A percentile compares a stretch with the other conserved stretches of the same genome.
These are phyloP conservation scores for Iberis pinnata DNA, from an alignment of 345 rosid genomes.

Conservation along the genomic window DNA sequence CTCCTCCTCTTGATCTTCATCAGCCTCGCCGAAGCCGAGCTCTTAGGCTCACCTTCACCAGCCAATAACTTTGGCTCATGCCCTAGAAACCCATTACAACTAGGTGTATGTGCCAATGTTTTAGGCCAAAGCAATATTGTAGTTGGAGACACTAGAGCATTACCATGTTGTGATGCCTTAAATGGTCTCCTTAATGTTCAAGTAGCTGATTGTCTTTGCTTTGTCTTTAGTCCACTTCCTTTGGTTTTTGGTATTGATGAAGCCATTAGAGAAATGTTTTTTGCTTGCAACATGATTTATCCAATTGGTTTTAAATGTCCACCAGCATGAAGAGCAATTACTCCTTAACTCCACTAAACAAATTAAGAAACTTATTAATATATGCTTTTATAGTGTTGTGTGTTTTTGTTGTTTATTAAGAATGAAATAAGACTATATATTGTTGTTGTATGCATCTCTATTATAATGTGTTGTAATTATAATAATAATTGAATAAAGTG, in stretches of 20 bases:
- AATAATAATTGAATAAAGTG: neutral
- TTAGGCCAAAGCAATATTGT: constrained; percentile 5
- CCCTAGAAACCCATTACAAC: constrained; percentile 19
- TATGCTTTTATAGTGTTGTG: neutral
- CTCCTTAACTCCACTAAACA: constrained; percentile 1
- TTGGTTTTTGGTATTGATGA: constrained; percentile 10
- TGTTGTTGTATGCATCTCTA: neutral
- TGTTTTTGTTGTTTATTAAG: constrained; percentile 11
- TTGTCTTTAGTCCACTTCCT: constrained; percentile 18
- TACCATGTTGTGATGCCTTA: constrained; percentile 10
- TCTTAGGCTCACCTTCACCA: constrained; percentile 1
- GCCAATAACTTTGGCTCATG: constrained; percentile 22
- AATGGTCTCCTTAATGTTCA: constrained; percentile 14
- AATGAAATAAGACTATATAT: constrained; percentile 7
- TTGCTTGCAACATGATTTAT: constrained; percentile 21
- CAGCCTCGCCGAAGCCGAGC: constrained; percentile 5
- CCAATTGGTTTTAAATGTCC: constrained; percentile 32
- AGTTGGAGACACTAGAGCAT: constrained; percentile 25
- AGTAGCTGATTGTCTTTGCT: constrained; percentile 29
- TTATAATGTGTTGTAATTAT: neutral
- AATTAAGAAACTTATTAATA: neutral
- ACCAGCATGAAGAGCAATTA: neutral
- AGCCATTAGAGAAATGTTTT: constrained; percentile 17
- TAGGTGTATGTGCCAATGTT: constrained; percentile 22
- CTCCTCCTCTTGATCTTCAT: constrained; percentile 5